Conservation (phyloP, 108 stramenopile genomes). For the Cyclotella sp. region DNA sequence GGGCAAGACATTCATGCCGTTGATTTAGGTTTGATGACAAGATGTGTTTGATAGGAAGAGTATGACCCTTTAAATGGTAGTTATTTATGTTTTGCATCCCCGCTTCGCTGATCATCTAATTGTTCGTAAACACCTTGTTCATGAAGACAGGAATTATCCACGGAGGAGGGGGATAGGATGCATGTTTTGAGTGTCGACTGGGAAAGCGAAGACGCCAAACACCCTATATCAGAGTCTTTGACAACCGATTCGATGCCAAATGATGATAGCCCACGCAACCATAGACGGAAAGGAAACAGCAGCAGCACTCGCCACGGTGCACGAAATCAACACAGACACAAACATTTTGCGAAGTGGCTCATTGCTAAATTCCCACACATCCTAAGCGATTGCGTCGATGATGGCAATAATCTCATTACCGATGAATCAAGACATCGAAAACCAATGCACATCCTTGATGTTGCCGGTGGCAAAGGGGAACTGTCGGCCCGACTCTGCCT, state of each 20-base stretch:
- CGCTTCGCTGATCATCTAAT: background rate
- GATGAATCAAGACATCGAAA: slow-evolving; percentile 1
- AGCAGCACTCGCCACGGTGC: slow-evolving; percentile 76
- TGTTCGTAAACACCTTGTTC: background rate
- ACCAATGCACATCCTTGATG: slow-evolving; percentile 57
- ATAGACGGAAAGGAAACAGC: slow-evolving; percentile 28
- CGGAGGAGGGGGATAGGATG: background rate
- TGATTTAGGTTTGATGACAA: slow-evolving; percentile 52
- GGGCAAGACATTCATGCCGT: slow-evolving; percentile 13
- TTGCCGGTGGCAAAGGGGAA: slow-evolving; percentile 90
- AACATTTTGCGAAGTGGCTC: slow-evolving; percentile 81
- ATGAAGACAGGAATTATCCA: background rate
- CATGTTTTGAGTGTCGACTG: slow-evolving; percentile 2
- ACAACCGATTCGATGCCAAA: slow-evolving; percentile 34
- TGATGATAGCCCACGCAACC: background rate
- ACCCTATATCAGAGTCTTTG: slow-evolving; percentile 25
- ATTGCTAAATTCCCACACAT: slow-evolving; percentile 62
- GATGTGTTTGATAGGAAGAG: slow-evolving; percentile 64
- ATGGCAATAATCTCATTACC: background rate
- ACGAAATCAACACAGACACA: slow-evolving; percentile 83
- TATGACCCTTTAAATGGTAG: slow-evolving; percentile 39
- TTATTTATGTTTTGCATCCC: background rate
- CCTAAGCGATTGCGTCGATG: slow-evolving; percentile 34
- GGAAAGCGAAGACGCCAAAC: slow-evolving; percentile 40
- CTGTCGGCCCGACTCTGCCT: slow-evolving; percentile 74